These are phyloP conservation scores for Penicillium daleae DNA, from an alignment of 495 filamentous ascomycete species.

Conservation along the genomic window DNA sequence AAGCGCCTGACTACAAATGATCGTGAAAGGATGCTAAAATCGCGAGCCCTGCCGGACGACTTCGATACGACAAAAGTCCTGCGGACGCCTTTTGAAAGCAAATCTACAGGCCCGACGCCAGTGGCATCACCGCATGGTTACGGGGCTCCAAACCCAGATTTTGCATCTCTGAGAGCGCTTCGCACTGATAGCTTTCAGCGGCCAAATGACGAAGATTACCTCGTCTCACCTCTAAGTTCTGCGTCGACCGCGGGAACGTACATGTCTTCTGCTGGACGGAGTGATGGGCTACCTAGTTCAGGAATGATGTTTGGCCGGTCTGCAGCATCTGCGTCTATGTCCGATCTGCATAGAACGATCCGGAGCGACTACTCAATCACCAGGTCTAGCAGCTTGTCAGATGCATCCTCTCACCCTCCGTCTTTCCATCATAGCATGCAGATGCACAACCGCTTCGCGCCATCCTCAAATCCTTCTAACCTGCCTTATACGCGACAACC, in stretches of 20 bases:
- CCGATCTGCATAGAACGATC: conserved; percentile 39
- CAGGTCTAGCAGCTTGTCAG: conserved; percentile 50
- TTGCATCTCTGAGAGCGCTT: conserved; percentile 33
- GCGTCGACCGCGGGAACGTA: conserved; percentile 47
- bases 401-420: conserved; percentile 33
- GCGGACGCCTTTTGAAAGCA: conserved; percentile 66
- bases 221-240: conserved; percentile 50
- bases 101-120: conserved; percentile 37
- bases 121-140: conserved; percentile 36
- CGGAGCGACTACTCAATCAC: conserved; percentile 41
- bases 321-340: conserved; percentile 33
- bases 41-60: conserved; percentile 85
- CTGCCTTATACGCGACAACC: conserved; percentile 42
- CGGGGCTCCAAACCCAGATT: conserved; percentile 24
- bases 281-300: conserved; percentile 33
- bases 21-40: conserved; percentile 91
- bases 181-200: conserved; percentile 44
- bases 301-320: conserved; percentile 36
- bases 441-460: conserved; percentile 37
- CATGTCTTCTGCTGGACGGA: conserved; percentile 39
- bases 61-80: conserved; percentile 92
- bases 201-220: conserved; percentile 47
- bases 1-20: conserved; percentile 94
- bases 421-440: conserved; percentile 41
- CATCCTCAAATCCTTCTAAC: conserved; percentile 34